phyloP scores from a whole-genome alignment of 73 alveolate species.

The Tetrahymena borealis region DNA sequence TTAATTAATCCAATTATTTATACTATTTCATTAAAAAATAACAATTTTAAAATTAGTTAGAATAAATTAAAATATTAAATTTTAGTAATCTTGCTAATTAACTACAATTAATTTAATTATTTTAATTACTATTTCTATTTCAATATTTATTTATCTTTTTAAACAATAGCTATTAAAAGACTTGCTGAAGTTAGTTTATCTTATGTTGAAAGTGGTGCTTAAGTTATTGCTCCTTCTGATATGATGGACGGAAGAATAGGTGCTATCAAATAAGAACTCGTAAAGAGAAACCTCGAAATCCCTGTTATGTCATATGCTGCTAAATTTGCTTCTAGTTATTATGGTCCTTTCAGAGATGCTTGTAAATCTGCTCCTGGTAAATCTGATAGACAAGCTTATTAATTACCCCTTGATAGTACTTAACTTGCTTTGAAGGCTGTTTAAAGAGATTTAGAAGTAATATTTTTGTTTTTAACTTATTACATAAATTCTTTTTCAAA shows the following conservation, averaged over 20 bases:
- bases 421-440: constrained; percentile 61
- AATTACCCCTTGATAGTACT: constrained; percentile 59
- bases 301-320: constrained; percentile 71
- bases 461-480: not conserved
- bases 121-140: not conserved
- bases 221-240: constrained; percentile 72
- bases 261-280: constrained; percentile 41
- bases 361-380: constrained; percentile 67
- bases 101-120: too few relatives aligned
- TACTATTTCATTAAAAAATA: not conserved
- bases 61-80: too few relatives aligned
- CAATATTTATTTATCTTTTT: too few relatives aligned
- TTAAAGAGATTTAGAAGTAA: constrained; percentile 48
- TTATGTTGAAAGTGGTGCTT: constrained; percentile 62
- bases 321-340: constrained; percentile 56
- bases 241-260: constrained; percentile 74
- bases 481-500: not conserved
- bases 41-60: too few relatives aligned
- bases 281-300: constrained; percentile 10
- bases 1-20: not conserved
- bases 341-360: constrained; percentile 83
- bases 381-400: constrained; percentile 66
- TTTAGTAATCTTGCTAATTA: too few relatives aligned
- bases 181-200: constrained; percentile 50
- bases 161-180: constrained; percentile 18